Conservation (phyloP, 768 basidiomycete genomes). For the Russula griseocarnosa region DNA sequence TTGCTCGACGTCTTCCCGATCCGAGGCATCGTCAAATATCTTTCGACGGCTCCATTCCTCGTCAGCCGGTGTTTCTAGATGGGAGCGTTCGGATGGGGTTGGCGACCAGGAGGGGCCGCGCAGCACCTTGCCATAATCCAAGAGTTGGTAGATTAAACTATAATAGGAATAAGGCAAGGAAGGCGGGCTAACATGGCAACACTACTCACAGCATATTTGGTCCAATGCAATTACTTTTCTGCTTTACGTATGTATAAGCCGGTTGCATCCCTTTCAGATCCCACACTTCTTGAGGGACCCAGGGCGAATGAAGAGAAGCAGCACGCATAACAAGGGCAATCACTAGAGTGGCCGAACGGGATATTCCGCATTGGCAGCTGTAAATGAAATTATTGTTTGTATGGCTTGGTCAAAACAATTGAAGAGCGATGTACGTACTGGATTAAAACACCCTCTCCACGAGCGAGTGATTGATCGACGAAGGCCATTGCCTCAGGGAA, state of each 20-base stretch:
- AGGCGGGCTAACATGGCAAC: conserved; percentile 12
- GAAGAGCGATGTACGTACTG: conserved; percentile 54
- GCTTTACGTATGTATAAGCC: conserved; percentile 85
- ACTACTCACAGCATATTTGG: conserved; percentile 92
- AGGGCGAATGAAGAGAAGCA: conserved; percentile 62
- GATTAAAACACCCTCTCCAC: conserved; percentile 76
- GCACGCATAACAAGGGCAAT: conserved; percentile 94
- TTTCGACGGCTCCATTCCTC: conserved; percentile 75
- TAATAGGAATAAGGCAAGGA: conserved; percentile 25
- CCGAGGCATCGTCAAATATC: conserved; percentile 52
- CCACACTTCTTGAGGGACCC: conserved; percentile 72
- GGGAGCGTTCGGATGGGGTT: conserved; percentile 52
- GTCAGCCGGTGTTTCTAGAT: conserved; percentile 49
- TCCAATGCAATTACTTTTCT: conserved; percentile 81
- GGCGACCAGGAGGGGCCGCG: conserved; percentile 45
- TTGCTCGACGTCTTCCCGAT: conserved; percentile 48
- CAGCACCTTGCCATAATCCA: conserved; percentile 83
- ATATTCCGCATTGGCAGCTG: conserved; percentile 93
- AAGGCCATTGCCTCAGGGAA: conserved; percentile 80
- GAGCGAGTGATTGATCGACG: conserved; percentile 68
- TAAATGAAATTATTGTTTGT: conserved; percentile 7
- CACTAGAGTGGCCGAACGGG: conserved; percentile 82
- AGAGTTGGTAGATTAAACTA: conserved; percentile 88
- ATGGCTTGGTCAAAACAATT: not conserved
- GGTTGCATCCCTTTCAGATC: conserved; percentile 83